phyloP scores from a whole-genome alignment of 805 yeast species.

The Hanseniaspora vineae region DNA sequence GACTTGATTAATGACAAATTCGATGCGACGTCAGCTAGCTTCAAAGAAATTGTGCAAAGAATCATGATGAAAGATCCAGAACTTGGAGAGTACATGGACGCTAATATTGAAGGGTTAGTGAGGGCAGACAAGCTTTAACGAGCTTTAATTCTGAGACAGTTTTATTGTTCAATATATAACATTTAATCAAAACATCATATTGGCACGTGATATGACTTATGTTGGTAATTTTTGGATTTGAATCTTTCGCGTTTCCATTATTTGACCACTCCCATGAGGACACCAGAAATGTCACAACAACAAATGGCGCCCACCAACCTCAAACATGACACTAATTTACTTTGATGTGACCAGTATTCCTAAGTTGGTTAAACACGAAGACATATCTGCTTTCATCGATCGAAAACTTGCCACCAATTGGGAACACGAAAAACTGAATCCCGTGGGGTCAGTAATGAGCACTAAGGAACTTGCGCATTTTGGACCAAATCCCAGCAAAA shows the following conservation, averaged over 20 bases:
- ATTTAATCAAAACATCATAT: too few species aligned
- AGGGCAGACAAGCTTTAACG: neutral
- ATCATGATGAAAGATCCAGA: slow-evolving; percentile 16
- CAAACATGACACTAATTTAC: neutral
- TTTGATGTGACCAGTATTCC: neutral
- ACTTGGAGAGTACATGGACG: slow-evolving; percentile 9
- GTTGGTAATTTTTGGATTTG: too few species aligned
- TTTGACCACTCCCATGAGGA: neutral
- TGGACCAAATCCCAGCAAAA: neutral
- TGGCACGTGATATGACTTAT: too few species aligned
- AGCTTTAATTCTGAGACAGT: too few species aligned
- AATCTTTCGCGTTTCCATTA: neutral
- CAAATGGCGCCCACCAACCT: too few species aligned
- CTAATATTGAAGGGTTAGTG: neutral
- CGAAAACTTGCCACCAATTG: neutral
- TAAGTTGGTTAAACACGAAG: neutral
- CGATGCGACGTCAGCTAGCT: slow-evolving; percentile 18
- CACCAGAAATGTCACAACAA: neutral
- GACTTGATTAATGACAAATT: slow-evolving; percentile 9
- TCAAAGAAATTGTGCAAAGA: slow-evolving; percentile 19
- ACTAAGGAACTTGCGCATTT: neutral
- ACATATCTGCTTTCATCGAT: neutral
- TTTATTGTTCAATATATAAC: too few species aligned
- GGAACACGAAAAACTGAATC: neutral
- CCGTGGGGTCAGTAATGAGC: neutral